A percentile compares a stretch with the other conserved stretches of the same genome.
Evolutionary conservation across 805 yeast species (phyloP).

Genomic region (Alloascoidea hylecoeti): DNA sequence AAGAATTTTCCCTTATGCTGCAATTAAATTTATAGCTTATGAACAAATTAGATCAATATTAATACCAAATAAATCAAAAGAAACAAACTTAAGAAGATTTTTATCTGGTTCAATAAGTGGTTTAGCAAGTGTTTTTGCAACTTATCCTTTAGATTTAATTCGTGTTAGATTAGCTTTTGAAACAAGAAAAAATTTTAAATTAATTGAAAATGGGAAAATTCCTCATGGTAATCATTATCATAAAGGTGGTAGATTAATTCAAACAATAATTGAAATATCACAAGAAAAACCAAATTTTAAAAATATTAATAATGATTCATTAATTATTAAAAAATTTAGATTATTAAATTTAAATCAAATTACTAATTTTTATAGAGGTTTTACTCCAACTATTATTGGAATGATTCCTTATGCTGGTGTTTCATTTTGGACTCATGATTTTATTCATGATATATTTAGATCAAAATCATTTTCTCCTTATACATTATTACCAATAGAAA

Average conservation of each 20-base stretch:
- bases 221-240: conserved; percentile 8
- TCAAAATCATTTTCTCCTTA: conserved; percentile 37
- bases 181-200: conserved; percentile 27
- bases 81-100: conserved; percentile 70
- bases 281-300: conserved; percentile 8
- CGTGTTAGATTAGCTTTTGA: conserved; percentile 89
- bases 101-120: conserved; percentile 89
- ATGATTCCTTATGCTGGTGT: conserved; percentile 98
- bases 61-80: conserved; percentile 63
- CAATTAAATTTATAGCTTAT: conserved; percentile 90
- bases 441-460: conserved; percentile 75
- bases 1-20: conserved; percentile 93
- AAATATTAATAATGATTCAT: neutral
- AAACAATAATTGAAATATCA: conserved; percentile 13
- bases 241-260: conserved; percentile 17
- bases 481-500: neutral
- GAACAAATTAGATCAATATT: conserved; percentile 76
- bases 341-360: conserved; percentile 19
- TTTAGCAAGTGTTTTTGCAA: conserved; percentile 68
- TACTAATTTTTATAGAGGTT: conserved; percentile 84
- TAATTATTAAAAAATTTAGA: too few species aligned
- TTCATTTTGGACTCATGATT: conserved; percentile 87
- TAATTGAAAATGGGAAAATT: neutral
- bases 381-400: conserved; percentile 85
- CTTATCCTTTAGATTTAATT: conserved; percentile 85